Base-by-base conservation (phyloP, 352 stramenopile species). In the Pythium coloratum region DNA sequence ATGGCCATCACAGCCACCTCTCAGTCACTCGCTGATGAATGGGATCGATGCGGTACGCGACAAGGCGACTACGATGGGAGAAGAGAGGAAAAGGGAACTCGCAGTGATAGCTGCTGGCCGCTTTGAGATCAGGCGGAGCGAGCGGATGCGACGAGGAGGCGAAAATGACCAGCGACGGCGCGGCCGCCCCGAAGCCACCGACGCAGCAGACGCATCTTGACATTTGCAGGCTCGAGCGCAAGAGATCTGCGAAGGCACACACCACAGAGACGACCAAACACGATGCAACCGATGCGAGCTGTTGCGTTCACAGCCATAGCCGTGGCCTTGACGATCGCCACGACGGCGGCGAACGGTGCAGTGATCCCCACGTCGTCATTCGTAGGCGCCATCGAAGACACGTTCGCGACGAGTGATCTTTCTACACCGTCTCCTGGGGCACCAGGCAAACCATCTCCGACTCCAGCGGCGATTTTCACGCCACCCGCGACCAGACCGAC, bases 1-100 rank as follows among this genome's bases (percentile, higher is more conserved):
- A 69, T 71, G 65, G 65, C 26, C 58, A 71, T 71, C 63, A 69
- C 18, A 18, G 16, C 2, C 18, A 26, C 36, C 46, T 26, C 46
- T 53, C 46, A 55, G 49, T 30, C 24, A n/a, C 49, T 55, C 20
- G n/a, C 6, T 53, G 46, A 26, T 26, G 18, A 50, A 55, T 55
- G 49, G 26, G 28, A 36, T 32, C 24, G 44, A 50, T 12, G 36
- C 36, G 36, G 36, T 16, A 53, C n/a, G 46, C n/a, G 46, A 53
- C 46, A 6, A 6, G 20, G 46, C 46, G 46, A 8, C 18, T 4
- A 10, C 46, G 14, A 14, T 53, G 46, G 46, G 46, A 53, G 46
- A 53, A 53, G 46, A n/a, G 46, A n/a, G 20, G 46, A 32, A 53
- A 53, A 53, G 46, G 18, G 46, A 32, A 32, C 46, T 9, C 30